Evolutionary conservation across 441 rosid genomes (phyloP).

Genomic region (Flueggea neowawraea): DNA sequence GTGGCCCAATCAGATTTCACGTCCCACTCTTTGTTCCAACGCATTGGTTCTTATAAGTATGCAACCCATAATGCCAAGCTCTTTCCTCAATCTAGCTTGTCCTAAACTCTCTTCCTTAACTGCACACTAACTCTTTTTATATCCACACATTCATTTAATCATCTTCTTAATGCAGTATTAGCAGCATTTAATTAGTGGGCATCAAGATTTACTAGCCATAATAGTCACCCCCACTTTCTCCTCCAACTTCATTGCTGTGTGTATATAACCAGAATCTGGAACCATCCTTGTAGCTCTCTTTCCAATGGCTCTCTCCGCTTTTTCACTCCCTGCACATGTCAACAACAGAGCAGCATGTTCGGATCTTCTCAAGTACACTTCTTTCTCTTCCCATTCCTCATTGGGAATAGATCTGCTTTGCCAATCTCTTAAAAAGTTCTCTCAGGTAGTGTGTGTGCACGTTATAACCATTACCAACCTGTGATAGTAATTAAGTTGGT

Average conservation of each 20-base stretch:
- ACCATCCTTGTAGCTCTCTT: neutral
- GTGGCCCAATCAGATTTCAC: slow-evolving; percentile 59
- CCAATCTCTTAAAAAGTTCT: slow-evolving; percentile 34
- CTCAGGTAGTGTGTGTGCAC: slow-evolving; percentile 25
- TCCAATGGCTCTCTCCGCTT: slow-evolving; percentile 67
- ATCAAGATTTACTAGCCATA: no score
- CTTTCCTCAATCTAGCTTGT: neutral
- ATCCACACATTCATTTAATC: neutral
- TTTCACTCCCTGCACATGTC: slow-evolving; percentile 52
- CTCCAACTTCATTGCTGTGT: neutral
- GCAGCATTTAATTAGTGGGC: neutral
- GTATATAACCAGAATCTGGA: neutral
- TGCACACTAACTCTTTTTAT: neutral
- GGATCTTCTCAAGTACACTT: slow-evolving; percentile 35
- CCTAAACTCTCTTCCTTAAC: neutral
- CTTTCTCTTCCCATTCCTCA: slow-evolving; percentile 39
- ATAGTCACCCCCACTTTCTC: no score
- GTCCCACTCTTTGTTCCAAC: neutral
- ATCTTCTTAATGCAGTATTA: neutral
- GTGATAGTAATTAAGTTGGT: neutral
- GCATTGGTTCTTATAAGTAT: neutral
- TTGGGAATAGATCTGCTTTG: slow-evolving; percentile 45
- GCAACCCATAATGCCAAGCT: neutral
- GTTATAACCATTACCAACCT: no score
- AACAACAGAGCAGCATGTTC: slow-evolving; percentile 21